Conservation (phyloP, 257 asterid species). For the Solanum virginianum region DNA sequence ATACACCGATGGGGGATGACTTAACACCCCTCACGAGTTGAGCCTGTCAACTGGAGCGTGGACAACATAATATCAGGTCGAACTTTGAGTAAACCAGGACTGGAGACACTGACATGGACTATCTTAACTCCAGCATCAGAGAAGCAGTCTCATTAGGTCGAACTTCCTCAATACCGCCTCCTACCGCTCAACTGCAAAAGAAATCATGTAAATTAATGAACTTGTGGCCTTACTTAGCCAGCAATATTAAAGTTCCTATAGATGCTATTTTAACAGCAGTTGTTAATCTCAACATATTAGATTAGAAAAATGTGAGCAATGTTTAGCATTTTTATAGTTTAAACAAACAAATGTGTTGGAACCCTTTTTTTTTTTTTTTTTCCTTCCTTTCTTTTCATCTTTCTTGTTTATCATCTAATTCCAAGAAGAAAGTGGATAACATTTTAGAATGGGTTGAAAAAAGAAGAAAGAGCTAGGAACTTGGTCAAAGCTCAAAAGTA, state of each 20-base stretch:
- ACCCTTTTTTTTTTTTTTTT: no score
- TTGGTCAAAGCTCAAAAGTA: no score
- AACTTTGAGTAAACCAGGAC: not conserved
- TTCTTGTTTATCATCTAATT: no score
- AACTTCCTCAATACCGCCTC: conserved; percentile 64
- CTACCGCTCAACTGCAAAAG: no score
- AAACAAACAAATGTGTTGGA: no score
- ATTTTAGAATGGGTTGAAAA: no score
- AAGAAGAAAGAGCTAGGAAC: no score
- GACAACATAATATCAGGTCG: not conserved
- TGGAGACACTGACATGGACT: conserved; percentile 16
- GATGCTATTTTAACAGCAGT: not conserved
- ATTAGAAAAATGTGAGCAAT: not conserved
- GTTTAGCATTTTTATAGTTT: not conserved
- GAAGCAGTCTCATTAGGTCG: conserved; percentile 59
- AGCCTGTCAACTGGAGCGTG: not conserved
- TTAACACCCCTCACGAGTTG: not conserved
- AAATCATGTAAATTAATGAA: not conserved
- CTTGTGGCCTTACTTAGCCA: not conserved
- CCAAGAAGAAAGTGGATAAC: no score
- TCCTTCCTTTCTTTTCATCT: no score
- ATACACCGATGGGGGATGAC: not conserved
- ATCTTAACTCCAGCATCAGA: conserved; percentile 46
- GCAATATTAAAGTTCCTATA: not conserved
- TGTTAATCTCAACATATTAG: not conserved